Percentiles rank a stretch among this genome's conserved stretches.
These are phyloP conservation scores for Mycena amicta DNA, from an alignment of 768 basidiomycete genomes.

Conservation along the genomic window DNA sequence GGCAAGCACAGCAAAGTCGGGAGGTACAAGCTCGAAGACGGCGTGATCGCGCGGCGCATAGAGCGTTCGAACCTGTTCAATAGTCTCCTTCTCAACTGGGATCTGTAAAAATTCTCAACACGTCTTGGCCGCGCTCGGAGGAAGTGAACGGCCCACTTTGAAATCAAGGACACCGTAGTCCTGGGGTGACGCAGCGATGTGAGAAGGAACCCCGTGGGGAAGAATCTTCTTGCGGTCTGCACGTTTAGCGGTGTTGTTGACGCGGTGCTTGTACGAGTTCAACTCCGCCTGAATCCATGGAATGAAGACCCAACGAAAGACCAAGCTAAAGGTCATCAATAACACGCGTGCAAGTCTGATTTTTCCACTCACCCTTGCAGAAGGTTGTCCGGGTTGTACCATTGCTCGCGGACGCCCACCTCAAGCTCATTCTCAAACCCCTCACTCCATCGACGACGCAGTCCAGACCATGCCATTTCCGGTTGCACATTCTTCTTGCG, in stretches of 20 bases:
- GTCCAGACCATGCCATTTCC: conserved; percentile 43
- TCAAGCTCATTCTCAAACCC: conserved; percentile 30
- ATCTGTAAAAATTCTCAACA: not conserved
- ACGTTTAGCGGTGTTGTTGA: conserved; percentile 27
- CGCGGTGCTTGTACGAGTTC: conserved; percentile 27
- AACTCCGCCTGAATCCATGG: conserved; percentile 43
- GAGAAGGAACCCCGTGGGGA: conserved; percentile 39
- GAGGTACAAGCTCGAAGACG: conserved; percentile 34
- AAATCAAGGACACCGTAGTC: conserved; percentile 22
- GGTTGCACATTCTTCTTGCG: conserved; percentile 43
- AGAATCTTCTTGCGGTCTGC: conserved; percentile 36
- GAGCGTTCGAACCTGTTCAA: conserved; percentile 9
- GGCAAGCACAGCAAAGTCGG: conserved; percentile 17
- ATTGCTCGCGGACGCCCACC: not conserved
- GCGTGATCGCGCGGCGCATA: conserved; percentile 30
- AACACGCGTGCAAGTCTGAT: not conserved
- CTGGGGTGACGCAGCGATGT: conserved; percentile 34
- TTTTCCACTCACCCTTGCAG: conserved; percentile 24
- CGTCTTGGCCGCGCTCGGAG: not conserved
- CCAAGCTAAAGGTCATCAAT: conserved; percentile 26
- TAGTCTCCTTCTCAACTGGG: not conserved
- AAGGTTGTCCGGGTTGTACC: conserved; percentile 17
- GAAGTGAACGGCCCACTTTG: not conserved
- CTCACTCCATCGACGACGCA: conserved; percentile 31
- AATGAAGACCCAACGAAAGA: conserved; percentile 44